Base-by-base conservation (phyloP, 164 flowering plant genomes). In the Berberis thunbergii region DNA sequence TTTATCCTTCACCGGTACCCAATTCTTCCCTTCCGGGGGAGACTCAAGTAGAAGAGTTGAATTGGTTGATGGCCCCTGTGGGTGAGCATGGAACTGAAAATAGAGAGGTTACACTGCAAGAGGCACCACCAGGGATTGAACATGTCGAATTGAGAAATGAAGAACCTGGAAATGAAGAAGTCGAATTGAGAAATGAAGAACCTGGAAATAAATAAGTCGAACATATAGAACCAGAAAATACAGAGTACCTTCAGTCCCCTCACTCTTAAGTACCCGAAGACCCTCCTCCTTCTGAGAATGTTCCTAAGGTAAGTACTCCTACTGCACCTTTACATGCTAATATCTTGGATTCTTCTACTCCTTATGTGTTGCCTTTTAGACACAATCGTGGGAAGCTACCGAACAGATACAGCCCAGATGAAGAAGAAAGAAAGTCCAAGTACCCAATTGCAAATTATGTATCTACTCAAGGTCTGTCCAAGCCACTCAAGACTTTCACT, bases 1-100 rank as follows among this genome's bases (percentile, higher is more conserved):
- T 61, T 13, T 48, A 48, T 6, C 6, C 12, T 42, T 38, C 49
- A 49, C 1, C 41, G n/a, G 7, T 54, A 41, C 43, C 46, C 46
- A 42, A 9, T 2, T 48, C 44, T 61, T 9, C 64, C 13, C 64
- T 61, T 61, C 13, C 48, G 54, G 65, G 65, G 57, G 40, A 50
- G 40, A 62, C 7, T 12, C 3, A 4, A 11, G 10, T 7, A 2
- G 53, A 46, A 46, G 64, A 5, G 43, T 26, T 26, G 26, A 45
- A 60, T 46, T 8, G 26, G 26, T 39, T 5, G 7, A 13, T 38
- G 4, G 39, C 41, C 6, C 41, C 12, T 7, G 41, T 39, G 45
- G 60, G 46, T 46, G 12, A 4, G 41, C 4, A 46, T 45, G n/a
- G 38, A 60, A 7, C 40, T 46, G 11, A 42, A 13, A 7, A 5